Conservation (phyloP, 768 basidiomycete genomes). For the Tephrocybe sp. region DNA sequence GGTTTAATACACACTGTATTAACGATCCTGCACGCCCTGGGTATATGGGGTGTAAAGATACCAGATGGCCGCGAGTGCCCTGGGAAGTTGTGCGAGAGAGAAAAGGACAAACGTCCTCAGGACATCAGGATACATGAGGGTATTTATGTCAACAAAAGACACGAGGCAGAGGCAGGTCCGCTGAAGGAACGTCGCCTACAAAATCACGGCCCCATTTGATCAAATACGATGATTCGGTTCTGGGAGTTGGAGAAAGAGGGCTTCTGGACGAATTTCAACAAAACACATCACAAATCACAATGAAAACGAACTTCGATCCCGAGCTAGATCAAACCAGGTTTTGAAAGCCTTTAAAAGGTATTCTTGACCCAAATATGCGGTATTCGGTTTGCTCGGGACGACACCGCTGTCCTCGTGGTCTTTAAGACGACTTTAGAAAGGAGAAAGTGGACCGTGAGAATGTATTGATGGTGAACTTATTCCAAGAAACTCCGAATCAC, state of each 20-base stretch:
- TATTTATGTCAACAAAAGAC: slow-evolving; percentile 34
- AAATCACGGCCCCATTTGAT: neutral
- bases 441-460: too few relatives aligned
- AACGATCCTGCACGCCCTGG: slow-evolving; percentile 17
- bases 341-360: slow-evolving; percentile 14
- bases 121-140: slow-evolving; percentile 28
- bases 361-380: slow-evolving; percentile 24
- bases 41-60: slow-evolving; percentile 21
- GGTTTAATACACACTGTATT: slow-evolving; percentile 15
- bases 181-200: neutral
- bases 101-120: slow-evolving; percentile 35
- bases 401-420: slow-evolving; percentile 29
- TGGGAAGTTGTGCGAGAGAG: slow-evolving; percentile 14
- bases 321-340: slow-evolving; percentile 28
- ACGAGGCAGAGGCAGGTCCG: slow-evolving; percentile 40
- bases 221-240: slow-evolving; percentile 3
- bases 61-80: slow-evolving; percentile 15
- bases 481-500: too few relatives aligned
- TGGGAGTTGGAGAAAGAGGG: slow-evolving; percentile 17
- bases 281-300: slow-evolving; percentile 8
- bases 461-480: too few relatives aligned
- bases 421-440: too few relatives aligned
- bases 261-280: slow-evolving; percentile 18
- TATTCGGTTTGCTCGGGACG: slow-evolving; percentile 28
- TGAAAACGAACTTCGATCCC: slow-evolving; percentile 11